Base-by-base conservation (phyloP, 2,329 filamentous ascomycete genomes). In the Botrytis elliptica region DNA sequence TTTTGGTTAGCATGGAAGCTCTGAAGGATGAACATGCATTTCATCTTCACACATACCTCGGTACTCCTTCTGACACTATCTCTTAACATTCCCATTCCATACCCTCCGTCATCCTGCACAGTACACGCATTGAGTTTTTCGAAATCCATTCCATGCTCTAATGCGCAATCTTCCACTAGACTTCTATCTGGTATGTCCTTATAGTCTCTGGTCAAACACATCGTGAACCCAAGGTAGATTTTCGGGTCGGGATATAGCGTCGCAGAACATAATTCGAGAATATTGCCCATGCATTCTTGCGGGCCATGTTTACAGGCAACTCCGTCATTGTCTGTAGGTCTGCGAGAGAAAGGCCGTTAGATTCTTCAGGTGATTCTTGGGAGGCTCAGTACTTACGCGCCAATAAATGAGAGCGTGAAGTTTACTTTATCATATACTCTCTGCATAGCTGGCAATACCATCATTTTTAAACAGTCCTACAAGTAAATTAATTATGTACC, bases 381-480 rank as follows among this genome's bases (percentile, higher is more conserved):
- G 25, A 20, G 8, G 67, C 83, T 87, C 76, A 85, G 93, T 89
- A 85, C 90, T 72, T 72, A 72, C 70, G 60, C 60, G 80, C 95
- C 96, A 79, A 99, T 97, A 80, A 93, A 98, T 14, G 93, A 96
- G 74, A 98, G 86, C 44, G 88, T 92, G 82, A 99, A 98, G 85
- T 97, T 91, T 75, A 98, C 94, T 82, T 97, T 96, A 76, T 93
- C 89, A 75, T 89, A 87, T 55, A 95, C 88, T 74, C 89, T 88
- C 82, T 94, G 90, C 95, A 99, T 98, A 36, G 91, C 88, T 0
- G 96, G 96, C 25, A 98, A 84, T 38, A 99, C 87, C 78, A 99
- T 84, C 74, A 94, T 85, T 75, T 90, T 89, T 33, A 99, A 85
- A 80, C 95, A 98, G 80, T 93, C 92, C 85, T 88, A n/a, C 7